A percentile compares a stretch with the other conserved stretches of the same genome.
phyloP scores from a whole-genome alignment of 805 yeast species.

The Pichia sporocuriosa region DNA sequence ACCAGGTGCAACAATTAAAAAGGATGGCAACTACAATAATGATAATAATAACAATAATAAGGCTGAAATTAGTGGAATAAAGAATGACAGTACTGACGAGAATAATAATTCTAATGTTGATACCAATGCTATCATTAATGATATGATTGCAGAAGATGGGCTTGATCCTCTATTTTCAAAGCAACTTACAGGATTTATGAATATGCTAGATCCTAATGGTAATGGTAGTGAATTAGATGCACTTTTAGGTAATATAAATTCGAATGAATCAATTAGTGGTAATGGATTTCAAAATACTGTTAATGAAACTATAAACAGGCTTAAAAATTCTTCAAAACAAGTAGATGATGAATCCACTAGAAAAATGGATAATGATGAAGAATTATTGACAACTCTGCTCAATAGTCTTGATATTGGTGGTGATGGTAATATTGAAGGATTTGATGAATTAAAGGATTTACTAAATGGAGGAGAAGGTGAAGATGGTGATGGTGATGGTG shows the following conservation, averaged over 20 bases:
- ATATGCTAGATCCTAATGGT: conserved; percentile 14
- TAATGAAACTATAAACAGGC: conserved; percentile 69
- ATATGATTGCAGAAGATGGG: neutral
- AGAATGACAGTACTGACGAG: neutral
- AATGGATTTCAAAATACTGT: conserved; percentile 63
- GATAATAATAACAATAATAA: neutral
- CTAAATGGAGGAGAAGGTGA: neutral
- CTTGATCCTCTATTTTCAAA: conserved; percentile 11
- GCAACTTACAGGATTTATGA: conserved; percentile 14
- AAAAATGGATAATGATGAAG: conserved; percentile 34
- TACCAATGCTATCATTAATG: neutral
- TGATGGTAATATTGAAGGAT: conserved; percentile 1
- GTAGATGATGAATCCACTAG: conserved; percentile 52
- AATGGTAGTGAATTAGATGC: conserved; percentile 16
- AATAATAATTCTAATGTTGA: neutral
- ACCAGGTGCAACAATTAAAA: conserved; percentile 40
- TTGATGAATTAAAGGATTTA: conserved; percentile 30
- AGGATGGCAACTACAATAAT: neutral
- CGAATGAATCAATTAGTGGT: conserved; percentile 23
- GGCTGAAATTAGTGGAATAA: too few species aligned
- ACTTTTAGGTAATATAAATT: conserved; percentile 16
- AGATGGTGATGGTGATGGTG: neutral
- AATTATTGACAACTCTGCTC: conserved; percentile 55
- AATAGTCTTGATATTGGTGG: conserved; percentile 43
- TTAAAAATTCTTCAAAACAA: conserved; percentile 67